Evolutionary conservation across 768 basidiomycete species (phyloP).

Genomic region (Glaciozyma martinii): DNA sequence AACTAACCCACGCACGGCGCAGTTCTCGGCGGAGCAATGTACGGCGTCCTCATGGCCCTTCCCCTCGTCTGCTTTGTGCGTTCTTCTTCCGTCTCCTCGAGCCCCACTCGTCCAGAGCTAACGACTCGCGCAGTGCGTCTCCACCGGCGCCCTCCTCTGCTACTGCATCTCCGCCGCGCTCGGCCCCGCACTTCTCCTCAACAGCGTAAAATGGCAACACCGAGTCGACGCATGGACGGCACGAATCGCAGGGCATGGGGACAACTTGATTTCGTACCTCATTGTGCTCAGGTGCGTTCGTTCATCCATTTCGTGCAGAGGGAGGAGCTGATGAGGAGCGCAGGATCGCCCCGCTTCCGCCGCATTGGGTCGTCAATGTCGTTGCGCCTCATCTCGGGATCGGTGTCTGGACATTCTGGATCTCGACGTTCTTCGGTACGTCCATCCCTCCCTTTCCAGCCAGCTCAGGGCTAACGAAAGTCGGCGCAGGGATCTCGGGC

Average conservation of each 20-base stretch:
- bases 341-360: constrained; percentile 1
- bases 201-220: constrained; percentile 74
- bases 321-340: background rate
- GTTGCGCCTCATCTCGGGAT: constrained; percentile 89
- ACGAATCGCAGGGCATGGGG: constrained; percentile 67
- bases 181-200: constrained; percentile 82
- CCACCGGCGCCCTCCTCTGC: constrained; percentile 80
- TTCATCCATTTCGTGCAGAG: too few relatives aligned
- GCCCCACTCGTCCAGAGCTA: background rate
- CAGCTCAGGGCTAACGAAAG: background rate
- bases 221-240: constrained; percentile 70
- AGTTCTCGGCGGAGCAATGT: constrained; percentile 82
- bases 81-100: background rate
- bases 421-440: constrained; percentile 71
- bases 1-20: too few relatives aligned
- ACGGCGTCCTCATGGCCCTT: constrained; percentile 77
- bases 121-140: constrained; percentile 54
- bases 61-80: constrained; percentile 72
- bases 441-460: background rate
- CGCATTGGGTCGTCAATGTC: constrained; percentile 61
- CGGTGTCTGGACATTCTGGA: constrained; percentile 74
- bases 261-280: constrained; percentile 82
- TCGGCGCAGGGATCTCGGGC: constrained; percentile 54
- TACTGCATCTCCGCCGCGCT: constrained; percentile 86
- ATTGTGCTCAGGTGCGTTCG: constrained; percentile 56